Evolutionary conservation across 148 eudicot genomes (phyloP).

Genomic region (Heliamphora exappendiculata): DNA sequence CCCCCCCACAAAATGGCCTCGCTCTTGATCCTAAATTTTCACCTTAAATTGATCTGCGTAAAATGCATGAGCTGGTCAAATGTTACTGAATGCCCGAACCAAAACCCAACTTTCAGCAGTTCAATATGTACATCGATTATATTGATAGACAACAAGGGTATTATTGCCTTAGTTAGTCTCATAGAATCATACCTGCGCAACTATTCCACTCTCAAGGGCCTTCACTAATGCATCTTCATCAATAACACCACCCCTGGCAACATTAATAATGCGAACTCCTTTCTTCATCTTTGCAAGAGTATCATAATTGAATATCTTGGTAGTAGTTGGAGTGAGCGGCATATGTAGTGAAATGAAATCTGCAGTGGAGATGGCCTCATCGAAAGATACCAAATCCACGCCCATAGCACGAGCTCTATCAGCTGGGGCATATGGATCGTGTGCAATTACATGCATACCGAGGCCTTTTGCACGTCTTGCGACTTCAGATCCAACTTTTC

Average conservation of each 20-base stretch:
- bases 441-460: constrained; percentile 81
- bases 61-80: background rate
- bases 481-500: constrained; percentile 90
- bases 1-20: background rate
- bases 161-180: background rate
- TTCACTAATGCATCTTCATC: constrained; percentile 89
- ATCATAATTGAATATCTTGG: constrained; percentile 64
- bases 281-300: constrained; percentile 84
- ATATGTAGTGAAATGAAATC: constrained; percentile 86
- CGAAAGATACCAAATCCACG: constrained; percentile 80
- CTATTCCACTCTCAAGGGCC: constrained; percentile 73
- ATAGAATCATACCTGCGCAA: constrained; percentile 57
- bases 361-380: constrained; percentile 63
- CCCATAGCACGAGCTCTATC: constrained; percentile 86
- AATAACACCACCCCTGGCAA: constrained; percentile 89
- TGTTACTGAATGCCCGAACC: background rate
- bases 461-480: constrained; percentile 92
- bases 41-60: background rate
- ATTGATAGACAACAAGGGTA: background rate
- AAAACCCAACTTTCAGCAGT: background rate
- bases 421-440: constrained; percentile 90
- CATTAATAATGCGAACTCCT: constrained; percentile 77
- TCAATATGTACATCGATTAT: background rate
- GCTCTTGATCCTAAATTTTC: background rate
- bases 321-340: constrained; percentile 82